A percentile compares a stretch with the other conserved stretches of the same genome.
These are phyloP conservation scores for Diaporthe ampelina DNA, from an alignment of 2,329 filamentous ascomycete species.

Conservation along the genomic window DNA sequence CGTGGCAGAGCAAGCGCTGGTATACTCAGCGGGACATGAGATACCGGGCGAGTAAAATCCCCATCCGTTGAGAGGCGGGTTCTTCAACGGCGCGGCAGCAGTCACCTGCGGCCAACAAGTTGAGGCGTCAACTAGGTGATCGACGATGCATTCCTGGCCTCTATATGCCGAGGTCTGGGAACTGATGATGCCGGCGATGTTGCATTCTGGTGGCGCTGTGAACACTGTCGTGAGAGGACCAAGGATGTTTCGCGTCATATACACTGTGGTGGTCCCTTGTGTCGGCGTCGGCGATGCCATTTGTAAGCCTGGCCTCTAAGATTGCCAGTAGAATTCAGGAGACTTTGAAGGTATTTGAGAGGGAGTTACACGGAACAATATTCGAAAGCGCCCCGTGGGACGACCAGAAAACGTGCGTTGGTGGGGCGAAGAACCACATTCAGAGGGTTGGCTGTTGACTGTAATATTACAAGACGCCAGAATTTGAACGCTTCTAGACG, in stretches of 20 bases:
- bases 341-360: neutral
- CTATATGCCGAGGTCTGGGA: neutral
- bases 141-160: neutral
- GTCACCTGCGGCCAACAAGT: conserved; percentile 14
- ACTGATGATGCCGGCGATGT: neutral
- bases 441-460: neutral
- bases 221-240: conserved; percentile 23
- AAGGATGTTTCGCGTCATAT: conserved; percentile 3
- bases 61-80: conserved; percentile 16
- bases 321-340: neutral
- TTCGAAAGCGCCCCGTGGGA: neutral
- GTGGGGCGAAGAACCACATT: neutral
- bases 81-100: conserved; percentile 1
- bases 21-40: conserved; percentile 11
- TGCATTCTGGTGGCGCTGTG: conserved; percentile 8
- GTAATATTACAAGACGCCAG: neutral
- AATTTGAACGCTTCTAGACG: neutral
- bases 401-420: neutral
- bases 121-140: neutral
- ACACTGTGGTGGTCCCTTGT: neutral
- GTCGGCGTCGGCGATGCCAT: conserved; percentile 8
- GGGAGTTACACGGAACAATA: neutral
- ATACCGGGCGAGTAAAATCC: conserved; percentile 23
- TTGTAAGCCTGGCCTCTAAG: neutral
- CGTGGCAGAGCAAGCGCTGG: conserved; percentile 18